These are phyloP conservation scores for Flaveria linearis DNA, from an alignment of 129 eudicot species.

Conservation along the genomic window DNA sequence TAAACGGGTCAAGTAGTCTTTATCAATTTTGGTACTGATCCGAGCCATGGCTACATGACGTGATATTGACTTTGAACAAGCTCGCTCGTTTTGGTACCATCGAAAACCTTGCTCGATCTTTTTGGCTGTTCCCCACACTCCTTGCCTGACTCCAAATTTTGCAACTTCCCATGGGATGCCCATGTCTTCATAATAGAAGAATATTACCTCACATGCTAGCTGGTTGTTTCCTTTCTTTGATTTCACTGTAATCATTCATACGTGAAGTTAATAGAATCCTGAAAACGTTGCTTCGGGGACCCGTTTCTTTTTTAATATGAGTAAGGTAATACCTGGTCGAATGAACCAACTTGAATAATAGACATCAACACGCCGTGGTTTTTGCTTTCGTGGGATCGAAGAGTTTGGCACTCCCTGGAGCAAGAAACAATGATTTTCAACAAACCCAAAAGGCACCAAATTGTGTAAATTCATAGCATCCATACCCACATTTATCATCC, in stretches of 20 bases:
- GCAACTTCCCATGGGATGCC: slow-evolving; percentile 96
- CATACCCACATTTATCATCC: no score
- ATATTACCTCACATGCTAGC: slow-evolving; percentile 76
- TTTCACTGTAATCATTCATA: slow-evolving; percentile 40
- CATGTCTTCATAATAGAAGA: slow-evolving; percentile 93
- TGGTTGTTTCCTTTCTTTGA: slow-evolving; percentile 61
- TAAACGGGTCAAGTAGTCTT: slow-evolving; percentile 39
- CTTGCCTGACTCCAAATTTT: slow-evolving; percentile 76
- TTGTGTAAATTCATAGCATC: no score
- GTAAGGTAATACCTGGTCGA: slow-evolving; percentile 54
- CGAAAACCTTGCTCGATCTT: slow-evolving; percentile 81
- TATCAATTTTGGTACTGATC: slow-evolving; percentile 63
- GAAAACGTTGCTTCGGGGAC: background rate
- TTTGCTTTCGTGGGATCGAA: slow-evolving; percentile 64
- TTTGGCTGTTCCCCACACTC: slow-evolving; percentile 75
- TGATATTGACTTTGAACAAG: slow-evolving; percentile 47
- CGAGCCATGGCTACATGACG: slow-evolving; percentile 65
- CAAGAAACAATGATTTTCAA: slow-evolving; percentile 25
- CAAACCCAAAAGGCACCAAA: no score
- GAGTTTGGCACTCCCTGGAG: slow-evolving; percentile 64
- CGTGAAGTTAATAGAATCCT: background rate
- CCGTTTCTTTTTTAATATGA: background rate
- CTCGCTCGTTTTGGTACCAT: slow-evolving; percentile 64
- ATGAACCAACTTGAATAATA: slow-evolving; percentile 94
- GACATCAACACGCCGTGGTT: slow-evolving; percentile 85